Evolutionary conservation across 805 yeast genomes (phyloP).

Genomic region (Ogataea populi-albae): DNA sequence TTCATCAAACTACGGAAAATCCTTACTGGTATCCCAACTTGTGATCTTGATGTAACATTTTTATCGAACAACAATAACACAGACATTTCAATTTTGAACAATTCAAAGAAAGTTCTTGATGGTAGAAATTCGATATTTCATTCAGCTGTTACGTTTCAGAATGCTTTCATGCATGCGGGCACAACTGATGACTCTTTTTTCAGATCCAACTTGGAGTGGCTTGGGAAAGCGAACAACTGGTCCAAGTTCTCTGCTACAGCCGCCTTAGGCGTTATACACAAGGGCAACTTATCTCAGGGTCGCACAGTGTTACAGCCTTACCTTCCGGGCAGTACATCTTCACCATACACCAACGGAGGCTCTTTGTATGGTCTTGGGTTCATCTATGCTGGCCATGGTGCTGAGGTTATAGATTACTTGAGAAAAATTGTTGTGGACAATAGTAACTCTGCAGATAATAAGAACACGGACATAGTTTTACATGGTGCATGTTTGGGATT

Average conservation of each 20-base stretch:
- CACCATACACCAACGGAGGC: constrained; percentile 93
- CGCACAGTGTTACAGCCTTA: constrained; percentile 84
- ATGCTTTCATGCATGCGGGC: constrained; percentile 93
- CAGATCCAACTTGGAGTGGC: constrained; percentile 89
- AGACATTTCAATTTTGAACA: constrained; percentile 76
- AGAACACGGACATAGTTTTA: constrained; percentile 74
- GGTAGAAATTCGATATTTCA: constrained; percentile 93
- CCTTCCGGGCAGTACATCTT: constrained; percentile 75
- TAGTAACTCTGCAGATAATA: constrained; percentile 37
- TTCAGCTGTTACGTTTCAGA: constrained; percentile 91
- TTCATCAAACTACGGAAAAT: constrained; percentile 57
- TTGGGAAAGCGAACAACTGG: constrained; percentile 98
- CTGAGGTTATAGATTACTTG: constrained; percentile 77
- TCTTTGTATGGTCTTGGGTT: constrained; percentile 90
- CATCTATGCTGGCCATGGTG: constrained; percentile 94
- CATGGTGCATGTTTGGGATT: constrained; percentile 96
- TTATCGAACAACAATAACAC: constrained; percentile 83
- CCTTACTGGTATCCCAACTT: constrained; percentile 87
- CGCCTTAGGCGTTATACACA: constrained; percentile 94
- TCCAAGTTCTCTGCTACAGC: constrained; percentile 97
- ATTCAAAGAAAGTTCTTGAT: constrained; percentile 77
- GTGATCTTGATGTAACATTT: constrained; percentile 89
- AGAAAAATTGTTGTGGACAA: constrained; percentile 67
- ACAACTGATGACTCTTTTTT: constrained; percentile 93
- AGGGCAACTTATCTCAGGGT: constrained; percentile 91